phyloP scores from a whole-genome alignment of 768 basidiomycete genomes.

The Multifurca ochricompacta region DNA sequence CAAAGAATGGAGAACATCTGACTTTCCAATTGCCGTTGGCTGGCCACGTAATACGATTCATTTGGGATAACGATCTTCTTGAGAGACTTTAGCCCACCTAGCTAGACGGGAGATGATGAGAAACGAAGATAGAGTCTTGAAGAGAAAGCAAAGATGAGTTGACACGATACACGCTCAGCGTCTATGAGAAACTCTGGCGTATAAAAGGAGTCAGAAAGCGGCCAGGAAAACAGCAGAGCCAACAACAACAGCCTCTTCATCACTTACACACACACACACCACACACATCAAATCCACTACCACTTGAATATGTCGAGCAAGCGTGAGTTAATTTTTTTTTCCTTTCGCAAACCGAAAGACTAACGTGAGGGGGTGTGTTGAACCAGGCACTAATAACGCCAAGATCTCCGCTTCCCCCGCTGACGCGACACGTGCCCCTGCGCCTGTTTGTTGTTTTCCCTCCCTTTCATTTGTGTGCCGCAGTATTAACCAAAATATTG shows the following conservation, averaged over 20 bases:
- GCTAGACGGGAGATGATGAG: neutral
- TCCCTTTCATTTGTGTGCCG: too few relatives aligned
- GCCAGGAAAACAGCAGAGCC: neutral
- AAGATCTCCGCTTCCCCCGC: neutral
- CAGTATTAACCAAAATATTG: neutral
- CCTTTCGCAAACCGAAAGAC: neutral
- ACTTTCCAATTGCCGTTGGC: neutral
- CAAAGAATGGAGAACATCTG: slow-evolving; percentile 9
- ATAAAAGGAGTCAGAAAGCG: slow-evolving; percentile 1
- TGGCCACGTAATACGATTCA: slow-evolving; percentile 12
- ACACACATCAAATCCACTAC: slow-evolving; percentile 3
- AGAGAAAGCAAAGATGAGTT: neutral
- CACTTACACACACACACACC: too few relatives aligned
- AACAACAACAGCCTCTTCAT: neutral
- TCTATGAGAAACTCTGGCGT: neutral
- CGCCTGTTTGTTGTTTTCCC: neutral
- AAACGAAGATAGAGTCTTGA: neutral
- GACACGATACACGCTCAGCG: neutral
- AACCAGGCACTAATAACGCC: neutral
- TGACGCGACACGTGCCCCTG: neutral
- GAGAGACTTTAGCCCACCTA: slow-evolving; percentile 13
- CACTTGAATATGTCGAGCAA: slow-evolving; percentile 9
- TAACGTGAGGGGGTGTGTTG: neutral
- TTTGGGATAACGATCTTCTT: neutral
- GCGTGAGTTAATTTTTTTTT: slow-evolving; percentile 5